Conservation (phyloP, 495 filamentous ascomycete genomes). For the Parathielavia appendiculata region DNA sequence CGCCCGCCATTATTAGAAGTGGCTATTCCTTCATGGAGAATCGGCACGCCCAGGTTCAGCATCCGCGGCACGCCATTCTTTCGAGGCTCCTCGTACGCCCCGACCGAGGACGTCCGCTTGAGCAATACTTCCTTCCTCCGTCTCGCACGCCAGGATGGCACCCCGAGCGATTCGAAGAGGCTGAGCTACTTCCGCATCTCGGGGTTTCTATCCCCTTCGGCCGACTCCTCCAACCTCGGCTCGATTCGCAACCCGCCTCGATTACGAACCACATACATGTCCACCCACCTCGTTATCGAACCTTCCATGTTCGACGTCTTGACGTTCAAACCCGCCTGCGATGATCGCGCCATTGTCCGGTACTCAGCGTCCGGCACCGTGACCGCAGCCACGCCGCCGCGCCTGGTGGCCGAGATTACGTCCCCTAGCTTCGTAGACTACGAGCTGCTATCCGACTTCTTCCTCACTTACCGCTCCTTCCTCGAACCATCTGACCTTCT, state of each 20-base stretch:
- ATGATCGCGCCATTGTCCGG: conserved; percentile 78
- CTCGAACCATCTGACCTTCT: conserved; percentile 70
- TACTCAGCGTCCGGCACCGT: conserved; percentile 72
- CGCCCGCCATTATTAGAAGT: conserved; percentile 61
- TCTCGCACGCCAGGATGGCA: conserved; percentile 20
- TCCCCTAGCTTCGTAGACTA: conserved; percentile 96
- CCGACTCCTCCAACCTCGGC: conserved; percentile 22
- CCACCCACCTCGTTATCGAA: conserved; percentile 45
- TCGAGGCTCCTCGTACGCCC: conserved; percentile 64
- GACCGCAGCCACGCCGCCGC: conserved; percentile 81
- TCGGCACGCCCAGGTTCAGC: conserved; percentile 81
- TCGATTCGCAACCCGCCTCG: conserved; percentile 26
- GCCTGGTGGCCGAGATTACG: conserved; percentile 95
- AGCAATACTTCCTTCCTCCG: conserved; percentile 41
- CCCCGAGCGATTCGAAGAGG: conserved; percentile 25
- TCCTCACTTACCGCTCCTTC: conserved; percentile 88
- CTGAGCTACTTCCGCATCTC: conserved; percentile 27
- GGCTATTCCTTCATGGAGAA: conserved; percentile 78
- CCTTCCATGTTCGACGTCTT: conserved; percentile 74
- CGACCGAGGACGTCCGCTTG: conserved; percentile 46
- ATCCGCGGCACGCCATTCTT: conserved; percentile 71
- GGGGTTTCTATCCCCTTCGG: conserved; percentile 26
- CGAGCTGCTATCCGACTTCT: conserved; percentile 96
- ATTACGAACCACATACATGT: conserved; percentile 38
- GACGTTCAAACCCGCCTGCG: conserved; percentile 61